Conservation (phyloP, 352 stramenopile genomes). For the Plasmopara muralis region DNA sequence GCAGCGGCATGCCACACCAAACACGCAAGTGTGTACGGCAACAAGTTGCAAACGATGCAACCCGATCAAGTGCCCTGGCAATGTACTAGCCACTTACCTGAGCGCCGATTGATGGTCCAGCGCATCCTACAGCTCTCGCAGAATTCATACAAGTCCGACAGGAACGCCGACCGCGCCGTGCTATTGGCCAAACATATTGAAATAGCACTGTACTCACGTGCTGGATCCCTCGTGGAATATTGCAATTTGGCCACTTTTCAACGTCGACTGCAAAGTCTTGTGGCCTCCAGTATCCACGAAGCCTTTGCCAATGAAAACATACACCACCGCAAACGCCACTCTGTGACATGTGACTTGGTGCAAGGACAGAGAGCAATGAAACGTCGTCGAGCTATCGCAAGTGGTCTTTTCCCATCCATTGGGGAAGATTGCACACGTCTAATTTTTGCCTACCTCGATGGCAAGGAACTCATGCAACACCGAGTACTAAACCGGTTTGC, state of each 20-base stretch:
- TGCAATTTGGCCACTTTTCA: constrained; percentile 59
- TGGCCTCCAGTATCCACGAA: constrained; percentile 65
- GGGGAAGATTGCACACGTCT: constrained; percentile 46
- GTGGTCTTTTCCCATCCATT: constrained; percentile 24
- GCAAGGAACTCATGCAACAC: constrained; percentile 45
- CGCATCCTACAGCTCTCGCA: constrained; percentile 61
- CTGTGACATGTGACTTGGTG: constrained; percentile 19
- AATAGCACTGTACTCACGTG: constrained; percentile 61
- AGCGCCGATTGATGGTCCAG: constrained; percentile 63
- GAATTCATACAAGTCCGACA: constrained; percentile 13
- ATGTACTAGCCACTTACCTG: constrained; percentile 42
- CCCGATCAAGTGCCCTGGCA: constrained; percentile 41
- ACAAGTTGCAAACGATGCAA: constrained; percentile 9
- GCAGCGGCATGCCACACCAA: constrained; percentile 18
- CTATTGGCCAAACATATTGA: constrained; percentile 69
- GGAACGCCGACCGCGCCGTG: constrained; percentile 14
- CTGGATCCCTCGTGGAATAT: constrained; percentile 61
- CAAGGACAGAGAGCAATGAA: constrained; percentile 22
- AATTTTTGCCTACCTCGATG: constrained; percentile 57
- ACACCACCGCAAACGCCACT: constrained; percentile 19
- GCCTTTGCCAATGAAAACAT: constrained; percentile 28
- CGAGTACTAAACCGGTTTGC: constrained; percentile 47
- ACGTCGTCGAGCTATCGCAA: constrained; percentile 25
- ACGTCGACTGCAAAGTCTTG: constrained; percentile 59
- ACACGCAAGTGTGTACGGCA: constrained; percentile 10